Evolutionary conservation across 208 protist genomes (phyloP).

Genomic region (Trypanosoma platydactyli): DNA sequence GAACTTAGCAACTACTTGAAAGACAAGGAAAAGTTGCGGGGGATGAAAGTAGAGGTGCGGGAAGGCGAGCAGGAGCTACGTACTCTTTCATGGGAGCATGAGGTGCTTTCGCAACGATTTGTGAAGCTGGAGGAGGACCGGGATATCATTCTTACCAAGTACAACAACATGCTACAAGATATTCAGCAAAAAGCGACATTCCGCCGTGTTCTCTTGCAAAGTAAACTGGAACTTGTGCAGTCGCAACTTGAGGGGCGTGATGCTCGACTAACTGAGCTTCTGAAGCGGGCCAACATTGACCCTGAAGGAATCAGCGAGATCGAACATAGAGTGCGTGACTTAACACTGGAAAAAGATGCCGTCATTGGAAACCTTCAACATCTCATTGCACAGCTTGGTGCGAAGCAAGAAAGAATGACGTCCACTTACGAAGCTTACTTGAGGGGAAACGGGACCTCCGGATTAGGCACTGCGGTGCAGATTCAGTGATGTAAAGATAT

Average conservation of each 20-base stretch:
- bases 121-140: conserved; percentile 92
- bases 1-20: conserved; percentile 92
- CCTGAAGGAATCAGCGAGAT: conserved; percentile 88
- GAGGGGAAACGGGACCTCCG: conserved; percentile 70
- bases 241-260: conserved; percentile 93
- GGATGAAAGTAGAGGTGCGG: conserved; percentile 73
- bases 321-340: conserved; percentile 93
- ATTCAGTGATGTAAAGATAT: conserved; percentile 24
- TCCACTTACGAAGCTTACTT: conserved; percentile 86
- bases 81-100: conserved; percentile 94
- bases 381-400: conserved; percentile 68
- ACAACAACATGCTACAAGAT: conserved; percentile 94
- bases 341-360: conserved; percentile 96
- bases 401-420: conserved; percentile 63
- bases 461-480: conserved; percentile 27
- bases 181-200: conserved; percentile 95
- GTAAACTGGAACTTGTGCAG: conserved; percentile 93
- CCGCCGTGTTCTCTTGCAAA: conserved; percentile 94
- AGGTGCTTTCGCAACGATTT: conserved; percentile 94
- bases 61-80: conserved; percentile 89
- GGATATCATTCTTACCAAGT: conserved; percentile 94
- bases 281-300: conserved; percentile 94
- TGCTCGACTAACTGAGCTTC: conserved; percentile 91
- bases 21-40: conserved; percentile 85
- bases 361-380: conserved; percentile 95